A percentile compares a stretch with the other conserved stretches of the same genome.
Evolutionary conservation across 768 basidiomycete species (phyloP).

Genomic region (Ephemerocybe angulata): DNA sequence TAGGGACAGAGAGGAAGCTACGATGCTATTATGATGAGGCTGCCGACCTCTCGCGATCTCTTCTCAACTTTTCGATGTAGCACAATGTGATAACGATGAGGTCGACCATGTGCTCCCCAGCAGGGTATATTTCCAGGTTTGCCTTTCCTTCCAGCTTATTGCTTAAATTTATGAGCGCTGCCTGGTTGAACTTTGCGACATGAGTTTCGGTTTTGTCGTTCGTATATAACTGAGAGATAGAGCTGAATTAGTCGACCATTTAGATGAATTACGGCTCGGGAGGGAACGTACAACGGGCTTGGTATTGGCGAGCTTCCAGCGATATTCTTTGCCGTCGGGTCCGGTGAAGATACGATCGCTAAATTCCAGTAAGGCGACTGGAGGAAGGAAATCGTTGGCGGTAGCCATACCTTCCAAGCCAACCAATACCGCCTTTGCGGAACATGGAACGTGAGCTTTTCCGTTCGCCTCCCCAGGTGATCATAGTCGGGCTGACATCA

Average conservation of each 20-base stretch:
- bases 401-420: conserved; percentile 14
- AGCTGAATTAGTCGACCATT: not conserved
- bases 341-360: conserved; percentile 13
- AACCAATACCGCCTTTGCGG: conserved; percentile 15
- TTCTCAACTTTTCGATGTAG: conserved; percentile 27
- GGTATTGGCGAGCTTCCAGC: conserved; percentile 26
- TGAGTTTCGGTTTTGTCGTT: conserved; percentile 18
- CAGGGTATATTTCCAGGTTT: conserved; percentile 24
- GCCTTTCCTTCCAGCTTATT: conserved; percentile 11
- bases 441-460: conserved; percentile 12
- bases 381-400: not conserved
- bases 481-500: conserved; percentile 5
- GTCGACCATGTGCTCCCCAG: conserved; percentile 26
- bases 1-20: no score
- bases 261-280: not conserved
- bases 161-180: conserved; percentile 9
- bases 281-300: conserved; percentile 15
- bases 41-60: conserved; percentile 16
- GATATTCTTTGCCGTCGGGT: conserved; percentile 24
- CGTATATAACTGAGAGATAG: conserved; percentile 11
- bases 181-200: conserved; percentile 16
- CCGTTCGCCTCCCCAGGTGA: conserved; percentile 8
- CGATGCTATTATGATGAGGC: no score
- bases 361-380: not conserved
- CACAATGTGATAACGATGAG: conserved; percentile 30